Evolutionary conservation across 2,329 filamentous ascomycete species (phyloP).

Genomic region (Dactylellina sp.): DNA sequence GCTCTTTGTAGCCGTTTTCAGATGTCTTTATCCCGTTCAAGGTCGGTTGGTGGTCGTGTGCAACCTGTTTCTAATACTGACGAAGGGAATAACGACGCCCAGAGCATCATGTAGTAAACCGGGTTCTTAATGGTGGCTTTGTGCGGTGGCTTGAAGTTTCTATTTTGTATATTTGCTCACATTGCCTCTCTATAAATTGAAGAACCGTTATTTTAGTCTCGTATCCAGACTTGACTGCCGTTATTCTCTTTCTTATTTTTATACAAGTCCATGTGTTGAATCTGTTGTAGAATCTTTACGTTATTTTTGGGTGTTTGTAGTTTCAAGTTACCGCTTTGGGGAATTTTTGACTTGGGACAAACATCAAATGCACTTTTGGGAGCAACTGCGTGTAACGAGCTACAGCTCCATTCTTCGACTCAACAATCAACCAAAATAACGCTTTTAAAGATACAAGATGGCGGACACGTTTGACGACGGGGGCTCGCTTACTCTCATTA

Average conservation of each 20-base stretch:
- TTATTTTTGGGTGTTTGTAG: conserved; percentile 23
- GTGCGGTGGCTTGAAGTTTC: conserved; percentile 13
- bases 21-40: conserved; percentile 42
- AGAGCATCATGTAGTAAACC: conserved; percentile 31
- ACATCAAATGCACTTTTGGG: conserved; percentile 9
- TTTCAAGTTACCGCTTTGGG: conserved; percentile 17
- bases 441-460: conserved; percentile 16
- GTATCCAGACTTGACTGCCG: too few relatives aligned
- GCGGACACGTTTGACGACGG: conserved; percentile 53
- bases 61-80: conserved; percentile 35
- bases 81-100: conserved; percentile 37
- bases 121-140: conserved; percentile 10
- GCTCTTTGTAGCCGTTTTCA: conserved; percentile 36
- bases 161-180: conserved; percentile 23
- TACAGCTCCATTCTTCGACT: background rate
- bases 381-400: too few relatives aligned
- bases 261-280: too few relatives aligned
- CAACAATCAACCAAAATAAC: background rate
- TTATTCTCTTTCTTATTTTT: too few relatives aligned
- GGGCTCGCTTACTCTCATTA: conserved; percentile 74
- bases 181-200: background rate
- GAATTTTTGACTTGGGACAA: conserved; percentile 26
- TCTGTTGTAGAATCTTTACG: conserved; percentile 29
- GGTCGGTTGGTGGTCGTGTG: conserved; percentile 29
- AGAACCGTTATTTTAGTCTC: background rate